Conservation (phyloP, 768 basidiomycete genomes). For the Mycena kentingensis region DNA sequence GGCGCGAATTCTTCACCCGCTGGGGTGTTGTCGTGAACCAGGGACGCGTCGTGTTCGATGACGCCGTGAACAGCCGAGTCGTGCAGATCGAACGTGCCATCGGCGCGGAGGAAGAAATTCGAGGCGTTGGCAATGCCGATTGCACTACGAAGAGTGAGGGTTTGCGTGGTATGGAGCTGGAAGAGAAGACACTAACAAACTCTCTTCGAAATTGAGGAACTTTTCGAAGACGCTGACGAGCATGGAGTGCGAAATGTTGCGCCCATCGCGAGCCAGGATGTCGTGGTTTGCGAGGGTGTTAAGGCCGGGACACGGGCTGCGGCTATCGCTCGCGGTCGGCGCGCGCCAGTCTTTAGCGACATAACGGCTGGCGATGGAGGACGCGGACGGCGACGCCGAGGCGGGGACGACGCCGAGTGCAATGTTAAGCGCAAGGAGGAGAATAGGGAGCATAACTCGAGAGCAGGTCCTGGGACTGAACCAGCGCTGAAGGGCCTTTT, state of each 20-base stretch:
- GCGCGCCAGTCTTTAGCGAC: conserved; percentile 10
- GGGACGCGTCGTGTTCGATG: conserved; percentile 20
- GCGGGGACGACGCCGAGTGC: too few relatives aligned
- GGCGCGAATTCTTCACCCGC: conserved; percentile 18
- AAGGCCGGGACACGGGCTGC: conserved; percentile 14
- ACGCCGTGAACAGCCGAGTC: conserved; percentile 6
- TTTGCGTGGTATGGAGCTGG: too few relatives aligned
- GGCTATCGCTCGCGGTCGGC: conserved; percentile 6
- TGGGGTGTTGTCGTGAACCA: conserved; percentile 11
- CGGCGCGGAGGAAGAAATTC: conserved; percentile 8
- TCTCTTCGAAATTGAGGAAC: too few relatives aligned
- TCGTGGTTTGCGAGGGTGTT: conserved; percentile 19
- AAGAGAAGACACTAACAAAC: too few relatives aligned
- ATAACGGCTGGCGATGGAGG: too few relatives aligned
- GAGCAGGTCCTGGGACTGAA: too few relatives aligned
- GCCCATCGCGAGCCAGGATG: conserved; percentile 12
- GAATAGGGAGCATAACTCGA: too few relatives aligned
- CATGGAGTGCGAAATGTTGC: conserved; percentile 8
- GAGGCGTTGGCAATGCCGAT: conserved; percentile 10
- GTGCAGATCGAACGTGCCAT: conserved; percentile 1
- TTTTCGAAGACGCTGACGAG: not conserved
- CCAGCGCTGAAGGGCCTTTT: too few relatives aligned
- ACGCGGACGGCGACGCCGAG: too few relatives aligned
- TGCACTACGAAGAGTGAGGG: conserved; percentile 4
- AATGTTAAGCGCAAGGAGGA: too few relatives aligned